Conservation (phyloP, 2,329 filamentous ascomycete species). For the Alternaria novae-zelandiae region DNA sequence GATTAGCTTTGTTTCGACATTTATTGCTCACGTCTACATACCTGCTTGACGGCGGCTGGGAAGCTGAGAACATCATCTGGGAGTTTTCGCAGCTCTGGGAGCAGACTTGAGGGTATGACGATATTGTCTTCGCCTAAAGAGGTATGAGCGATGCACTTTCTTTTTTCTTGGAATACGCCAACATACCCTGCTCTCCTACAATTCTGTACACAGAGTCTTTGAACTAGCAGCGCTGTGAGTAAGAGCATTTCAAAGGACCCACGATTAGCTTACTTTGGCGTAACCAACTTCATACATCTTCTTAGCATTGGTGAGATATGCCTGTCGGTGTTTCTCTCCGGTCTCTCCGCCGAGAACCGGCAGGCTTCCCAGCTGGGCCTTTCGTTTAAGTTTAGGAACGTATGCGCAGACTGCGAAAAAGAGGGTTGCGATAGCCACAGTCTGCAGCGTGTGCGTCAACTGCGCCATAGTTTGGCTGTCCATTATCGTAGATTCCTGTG, state of each 20-base stretch:
- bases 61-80: constrained; percentile 45
- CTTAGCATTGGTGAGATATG: constrained; percentile 29
- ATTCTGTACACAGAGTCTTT: constrained; percentile 36
- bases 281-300: constrained; percentile 39
- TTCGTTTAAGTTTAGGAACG: constrained; percentile 30
- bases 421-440: constrained; percentile 28
- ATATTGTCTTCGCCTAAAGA: constrained; percentile 29
- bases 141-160: constrained; percentile 10
- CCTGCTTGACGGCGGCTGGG: constrained; percentile 30
- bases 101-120: constrained; percentile 34
- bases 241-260: not conserved
- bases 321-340: constrained; percentile 30
- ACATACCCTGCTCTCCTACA: constrained; percentile 23
- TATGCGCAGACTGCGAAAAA: constrained; percentile 30
- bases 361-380: constrained; percentile 31
- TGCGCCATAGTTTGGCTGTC: constrained; percentile 24
- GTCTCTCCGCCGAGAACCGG: constrained; percentile 21
- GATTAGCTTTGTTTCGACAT: constrained; percentile 10
- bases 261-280: constrained; percentile 23
- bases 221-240: constrained; percentile 32
- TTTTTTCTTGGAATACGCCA: not conserved
- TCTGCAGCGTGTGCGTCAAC: constrained; percentile 31
- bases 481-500: constrained; percentile 15
- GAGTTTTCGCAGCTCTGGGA: constrained; percentile 42
- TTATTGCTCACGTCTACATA: constrained; percentile 5